Base-by-base conservation (phyloP, 495 filamentous ascomycete species). In the Rhizodiscina lignyota region DNA sequence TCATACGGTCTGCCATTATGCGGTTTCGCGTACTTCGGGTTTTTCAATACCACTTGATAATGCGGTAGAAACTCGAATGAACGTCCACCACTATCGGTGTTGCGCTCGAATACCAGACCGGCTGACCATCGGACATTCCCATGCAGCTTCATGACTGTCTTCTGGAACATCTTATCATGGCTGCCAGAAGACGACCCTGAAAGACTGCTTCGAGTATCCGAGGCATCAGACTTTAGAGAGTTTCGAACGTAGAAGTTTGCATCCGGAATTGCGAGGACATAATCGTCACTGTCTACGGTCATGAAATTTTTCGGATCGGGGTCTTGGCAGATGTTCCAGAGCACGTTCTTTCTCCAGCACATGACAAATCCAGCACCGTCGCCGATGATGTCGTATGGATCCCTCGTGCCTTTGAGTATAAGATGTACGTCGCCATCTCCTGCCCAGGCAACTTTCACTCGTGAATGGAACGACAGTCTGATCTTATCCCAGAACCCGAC, bases 401-500 rank as follows among this genome's bases (percentile, higher is more conserved):
- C 89, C 40, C 89, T 71, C 30, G 85, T 76, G 29, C 77, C 81
- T 62, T 99, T 99, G 4, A 99, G 59, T 24, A 83, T 80, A 10
- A 99, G 64, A 55, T 96, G 89, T 19, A 99, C 83, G 57, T 96
- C 89, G 15, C 91, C 91, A 52, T 89, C 89, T 31, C 83, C 87
- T 47, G 76, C 85, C 89, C 89, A 99, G 3, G 76, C 64, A 18
- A 94, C 76, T 29, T 68, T 76, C 38, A 96, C 67, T 12, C 83
- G 71, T n/a, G 89, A 96, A 55, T 99, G 89, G 51, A 92, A 85
- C 46, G 77, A 85, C 13, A 99, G 67, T 39, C 89, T 65, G 21
- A 99, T 94, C 64, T 99, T 99, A 54, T 99, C 89, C 89, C 89
- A 99, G 61, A 99, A 99, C 5, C 89, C 89, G 32, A 83, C 81